Conservation (phyloP, 2,329 filamentous ascomycete genomes). For the Colletotrichum sp. region DNA sequence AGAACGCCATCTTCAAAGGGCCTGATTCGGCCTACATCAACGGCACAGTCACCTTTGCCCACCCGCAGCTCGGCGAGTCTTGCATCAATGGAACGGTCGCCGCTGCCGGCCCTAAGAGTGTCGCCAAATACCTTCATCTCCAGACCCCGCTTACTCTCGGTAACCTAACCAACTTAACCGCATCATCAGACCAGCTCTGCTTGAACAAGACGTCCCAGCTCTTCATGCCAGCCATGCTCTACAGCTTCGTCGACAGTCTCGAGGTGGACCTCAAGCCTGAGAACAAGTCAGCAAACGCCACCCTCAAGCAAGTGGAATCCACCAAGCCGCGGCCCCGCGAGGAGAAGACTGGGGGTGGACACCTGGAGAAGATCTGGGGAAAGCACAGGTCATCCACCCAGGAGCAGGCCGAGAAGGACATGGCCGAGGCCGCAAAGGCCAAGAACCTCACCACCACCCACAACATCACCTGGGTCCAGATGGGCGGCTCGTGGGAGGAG, state of each 20-base stretch:
- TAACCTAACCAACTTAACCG: constrained; percentile 30
- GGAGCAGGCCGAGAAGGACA: background rate
- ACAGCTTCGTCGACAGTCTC: constrained; percentile 25
- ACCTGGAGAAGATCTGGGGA: constrained; percentile 1
- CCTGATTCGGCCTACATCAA: constrained; percentile 45
- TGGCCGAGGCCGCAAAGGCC: constrained; percentile 25
- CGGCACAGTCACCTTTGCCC: constrained; percentile 34
- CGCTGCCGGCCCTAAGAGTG: constrained; percentile 29
- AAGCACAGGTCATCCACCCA: background rate
- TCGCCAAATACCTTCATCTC: constrained; percentile 34
- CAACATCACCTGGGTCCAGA: constrained; percentile 37
- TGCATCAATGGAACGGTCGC: constrained; percentile 33
- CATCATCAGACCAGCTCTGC: constrained; percentile 32
- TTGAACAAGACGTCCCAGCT: constrained; percentile 33
- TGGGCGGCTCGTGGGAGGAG: constrained; percentile 47
- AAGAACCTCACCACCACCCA: constrained; percentile 40
- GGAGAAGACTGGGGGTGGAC: background rate
- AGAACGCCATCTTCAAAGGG: constrained; percentile 39
- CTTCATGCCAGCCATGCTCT: constrained; percentile 34
- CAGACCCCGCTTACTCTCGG: constrained; percentile 31
- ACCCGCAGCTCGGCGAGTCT: constrained; percentile 11
- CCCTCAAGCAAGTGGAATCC: background rate
- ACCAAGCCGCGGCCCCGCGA: background rate
- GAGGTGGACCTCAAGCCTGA: constrained; percentile 9
- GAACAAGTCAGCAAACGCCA: background rate